These are phyloP conservation scores for Solanum ossicruentum DNA, from an alignment of 257 asterid genomes.

Conservation along the genomic window DNA sequence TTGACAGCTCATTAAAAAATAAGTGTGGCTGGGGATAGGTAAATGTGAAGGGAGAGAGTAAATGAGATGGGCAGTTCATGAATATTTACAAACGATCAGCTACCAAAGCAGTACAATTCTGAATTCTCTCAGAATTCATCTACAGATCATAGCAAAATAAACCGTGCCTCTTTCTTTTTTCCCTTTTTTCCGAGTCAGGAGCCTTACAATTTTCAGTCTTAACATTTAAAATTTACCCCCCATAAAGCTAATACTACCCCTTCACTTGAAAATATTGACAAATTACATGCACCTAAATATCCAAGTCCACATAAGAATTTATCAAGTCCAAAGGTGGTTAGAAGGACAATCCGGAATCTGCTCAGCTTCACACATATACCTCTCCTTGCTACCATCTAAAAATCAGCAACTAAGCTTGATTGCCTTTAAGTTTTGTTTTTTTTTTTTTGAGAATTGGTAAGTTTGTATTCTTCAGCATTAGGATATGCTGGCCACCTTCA, in stretches of 20 bases:
- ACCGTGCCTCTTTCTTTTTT: background rate
- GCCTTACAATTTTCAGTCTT: background rate
- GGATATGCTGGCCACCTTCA: too few species aligned
- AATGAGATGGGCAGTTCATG: background rate
- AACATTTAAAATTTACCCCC: background rate
- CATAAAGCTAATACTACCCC: background rate
- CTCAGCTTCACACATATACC: background rate
- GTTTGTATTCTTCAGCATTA: too few species aligned
- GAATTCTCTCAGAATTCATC: background rate
- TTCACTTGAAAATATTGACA: background rate
- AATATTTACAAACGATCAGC: background rate
- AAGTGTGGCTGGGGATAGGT: background rate
- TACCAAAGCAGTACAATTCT: background rate
- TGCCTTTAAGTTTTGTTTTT: too few species aligned
- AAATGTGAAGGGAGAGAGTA: background rate
- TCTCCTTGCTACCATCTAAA: background rate
- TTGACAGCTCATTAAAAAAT: background rate
- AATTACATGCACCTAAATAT: background rate
- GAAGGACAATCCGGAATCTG: background rate
- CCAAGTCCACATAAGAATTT: background rate
- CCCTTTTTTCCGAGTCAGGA: background rate
- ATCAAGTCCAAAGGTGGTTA: background rate
- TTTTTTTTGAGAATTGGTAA: too few species aligned
- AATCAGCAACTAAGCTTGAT: background rate
- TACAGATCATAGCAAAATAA: background rate